phyloP scores from a whole-genome alignment of 345 rosid genomes.

The Hibiscus tridactylites region DNA sequence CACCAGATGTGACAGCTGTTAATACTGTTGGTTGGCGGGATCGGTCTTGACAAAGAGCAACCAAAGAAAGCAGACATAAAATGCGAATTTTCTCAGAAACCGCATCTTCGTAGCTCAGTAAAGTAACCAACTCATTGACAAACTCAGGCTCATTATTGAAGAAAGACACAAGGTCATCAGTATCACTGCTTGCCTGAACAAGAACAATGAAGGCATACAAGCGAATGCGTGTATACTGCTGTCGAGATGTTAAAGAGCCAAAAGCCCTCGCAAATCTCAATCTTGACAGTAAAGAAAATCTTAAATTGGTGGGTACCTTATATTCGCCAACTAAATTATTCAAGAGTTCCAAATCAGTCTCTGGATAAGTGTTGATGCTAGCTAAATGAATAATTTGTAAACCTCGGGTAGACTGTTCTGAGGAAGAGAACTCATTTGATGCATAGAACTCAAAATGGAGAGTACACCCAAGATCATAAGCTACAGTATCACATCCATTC shows the following conservation, averaged over 20 bases:
- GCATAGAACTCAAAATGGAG: conserved; percentile 96
- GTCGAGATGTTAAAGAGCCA: conserved; percentile 62
- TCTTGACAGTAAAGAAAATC: conserved; percentile 77
- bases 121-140: conserved; percentile 71
- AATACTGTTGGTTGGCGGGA: conserved; percentile 77
- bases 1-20: conserved; percentile 86
- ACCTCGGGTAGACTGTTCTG: conserved; percentile 47
- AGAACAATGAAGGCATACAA: conserved; percentile 87
- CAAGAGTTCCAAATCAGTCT: conserved; percentile 77
- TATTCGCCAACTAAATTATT: conserved; percentile 58
- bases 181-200: conserved; percentile 76
- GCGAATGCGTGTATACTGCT: conserved; percentile 86
- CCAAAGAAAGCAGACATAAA: conserved; percentile 70
- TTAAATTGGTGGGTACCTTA: conserved; percentile 69
- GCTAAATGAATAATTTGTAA: conserved; percentile 74
- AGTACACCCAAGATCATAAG: conserved; percentile 76
- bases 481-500: conserved; percentile 57
- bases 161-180: conserved; percentile 73
- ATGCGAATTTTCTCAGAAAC: conserved; percentile 84
- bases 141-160: conserved; percentile 92
- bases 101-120: conserved; percentile 72
- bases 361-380: conserved; percentile 31
- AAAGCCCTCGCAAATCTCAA: conserved; percentile 90
- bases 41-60: conserved; percentile 88
- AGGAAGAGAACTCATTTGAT: conserved; percentile 25